Percentiles rank a stretch among this genome's conserved stretches.
Conservation (phyloP, 1,284 basidiomycete genomes). For the Malassezia yamatoensis region DNA sequence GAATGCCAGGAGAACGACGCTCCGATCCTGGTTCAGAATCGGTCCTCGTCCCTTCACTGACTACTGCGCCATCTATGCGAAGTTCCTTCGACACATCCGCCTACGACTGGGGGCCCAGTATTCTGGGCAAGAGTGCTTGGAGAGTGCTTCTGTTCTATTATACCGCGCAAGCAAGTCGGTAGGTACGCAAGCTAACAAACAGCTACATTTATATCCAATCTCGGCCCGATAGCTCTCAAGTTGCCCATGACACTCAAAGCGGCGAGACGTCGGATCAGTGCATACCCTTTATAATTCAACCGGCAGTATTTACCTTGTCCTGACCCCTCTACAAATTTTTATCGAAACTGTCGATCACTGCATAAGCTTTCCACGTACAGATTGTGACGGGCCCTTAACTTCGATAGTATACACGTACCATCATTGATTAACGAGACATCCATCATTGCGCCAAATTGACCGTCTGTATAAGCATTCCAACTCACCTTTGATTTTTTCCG, state of each 20-base stretch:
- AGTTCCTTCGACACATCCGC: neutral
- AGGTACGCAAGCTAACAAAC: neutral
- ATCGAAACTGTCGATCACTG: slow-evolving; percentile 33
- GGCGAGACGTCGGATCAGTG: neutral
- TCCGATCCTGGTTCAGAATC: neutral
- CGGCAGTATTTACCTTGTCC: neutral
- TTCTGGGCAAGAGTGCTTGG: slow-evolving; percentile 14
- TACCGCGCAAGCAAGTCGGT: slow-evolving; percentile 3
- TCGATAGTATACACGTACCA: slow-evolving; percentile 15
- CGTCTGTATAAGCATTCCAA: slow-evolving; percentile 18
- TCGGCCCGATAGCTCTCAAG: neutral
- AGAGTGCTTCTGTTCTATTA: slow-evolving; percentile 6
- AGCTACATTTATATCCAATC: slow-evolving; percentile 6
- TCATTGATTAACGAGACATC: slow-evolving; percentile 41
- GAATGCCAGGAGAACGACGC: neutral
- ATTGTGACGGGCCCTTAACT: slow-evolving; percentile 14
- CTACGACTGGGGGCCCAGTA: slow-evolving; percentile 14
- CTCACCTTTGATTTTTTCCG: slow-evolving; percentile 25
- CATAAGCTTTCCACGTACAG: slow-evolving; percentile 3
- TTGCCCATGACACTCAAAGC: neutral
- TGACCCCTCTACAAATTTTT: slow-evolving; percentile 14
- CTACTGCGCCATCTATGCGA: neutral
- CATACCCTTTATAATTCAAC: neutral
- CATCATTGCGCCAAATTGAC: slow-evolving; percentile 46
- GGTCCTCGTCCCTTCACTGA: slow-evolving; percentile 5